These are phyloP conservation scores for Davidsoniella neocaledoniae DNA, from an alignment of 2,329 filamentous ascomycete species.

Conservation along the genomic window DNA sequence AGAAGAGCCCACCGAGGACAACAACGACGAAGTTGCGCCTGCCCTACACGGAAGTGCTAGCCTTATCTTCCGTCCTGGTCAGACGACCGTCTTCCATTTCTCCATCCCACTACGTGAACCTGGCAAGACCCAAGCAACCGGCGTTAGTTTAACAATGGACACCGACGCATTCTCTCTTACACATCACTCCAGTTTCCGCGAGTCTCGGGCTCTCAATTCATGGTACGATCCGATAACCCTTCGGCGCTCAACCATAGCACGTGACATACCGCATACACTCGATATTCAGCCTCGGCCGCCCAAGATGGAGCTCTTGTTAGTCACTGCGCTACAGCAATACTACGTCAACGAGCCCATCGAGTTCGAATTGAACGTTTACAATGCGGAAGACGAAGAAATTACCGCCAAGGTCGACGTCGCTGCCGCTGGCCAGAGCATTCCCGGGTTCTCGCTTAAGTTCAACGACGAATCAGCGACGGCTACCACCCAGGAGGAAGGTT, in stretches of 20 bases:
- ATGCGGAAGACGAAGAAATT: constrained; percentile 69
- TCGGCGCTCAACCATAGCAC: constrained; percentile 28
- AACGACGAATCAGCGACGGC: constrained; percentile 21
- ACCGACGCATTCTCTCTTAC: constrained; percentile 50
- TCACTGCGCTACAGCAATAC: constrained; percentile 50
- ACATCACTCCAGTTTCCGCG: constrained; percentile 41
- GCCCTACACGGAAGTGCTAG: constrained; percentile 10
- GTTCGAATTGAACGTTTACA: constrained; percentile 53
- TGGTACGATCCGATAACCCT: constrained; percentile 33
- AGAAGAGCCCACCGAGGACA: constrained; percentile 18
- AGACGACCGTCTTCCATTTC: constrained; percentile 55
- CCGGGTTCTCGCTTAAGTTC: constrained; percentile 27
- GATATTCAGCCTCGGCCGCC: constrained; percentile 77
- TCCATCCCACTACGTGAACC: constrained; percentile 62
- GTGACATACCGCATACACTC: constrained; percentile 37
- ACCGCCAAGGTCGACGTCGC: constrained; percentile 54
- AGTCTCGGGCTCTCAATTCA: constrained; percentile 24
- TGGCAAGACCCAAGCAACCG: constrained; percentile 53
- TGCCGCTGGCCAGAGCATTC: constrained; percentile 41
- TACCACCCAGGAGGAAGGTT: constrained; percentile 23
- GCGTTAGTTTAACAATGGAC: constrained; percentile 45
- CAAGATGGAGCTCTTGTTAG: constrained; percentile 63
- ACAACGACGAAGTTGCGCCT: constrained; percentile 17
- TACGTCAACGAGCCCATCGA: constrained; percentile 68
- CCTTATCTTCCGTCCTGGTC: constrained; percentile 31